A percentile compares a stretch with the other conserved stretches of the same genome.
Conservation (phyloP, 2,329 filamentous ascomycete genomes). For the Phialophora chinensis region DNA sequence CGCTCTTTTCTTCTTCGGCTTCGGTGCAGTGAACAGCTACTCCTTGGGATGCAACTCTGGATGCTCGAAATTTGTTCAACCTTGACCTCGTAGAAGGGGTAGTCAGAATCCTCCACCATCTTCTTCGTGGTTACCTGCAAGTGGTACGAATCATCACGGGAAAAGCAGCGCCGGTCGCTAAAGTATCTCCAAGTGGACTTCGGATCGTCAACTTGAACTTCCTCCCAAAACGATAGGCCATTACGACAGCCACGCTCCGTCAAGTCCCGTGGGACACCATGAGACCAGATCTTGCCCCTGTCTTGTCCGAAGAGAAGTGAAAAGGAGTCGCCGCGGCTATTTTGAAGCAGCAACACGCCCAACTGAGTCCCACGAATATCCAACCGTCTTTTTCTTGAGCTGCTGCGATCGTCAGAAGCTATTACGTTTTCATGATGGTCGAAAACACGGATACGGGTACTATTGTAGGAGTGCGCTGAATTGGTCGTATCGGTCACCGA, state of each 20-base stretch:
- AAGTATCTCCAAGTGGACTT: neutral
- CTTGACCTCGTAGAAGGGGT: too few relatives aligned
- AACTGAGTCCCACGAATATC: neutral
- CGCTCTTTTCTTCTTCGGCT: too few relatives aligned
- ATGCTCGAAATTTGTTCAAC: too few relatives aligned
- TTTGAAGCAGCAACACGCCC: neutral
- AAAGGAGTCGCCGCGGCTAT: neutral
- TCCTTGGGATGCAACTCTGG: too few relatives aligned
- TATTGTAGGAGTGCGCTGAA: too few relatives aligned
- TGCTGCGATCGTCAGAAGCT: neutral
- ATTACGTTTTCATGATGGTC: neutral
- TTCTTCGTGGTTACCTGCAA: neutral
- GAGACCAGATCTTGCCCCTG: neutral
- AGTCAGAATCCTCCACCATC: rapidly evolving
- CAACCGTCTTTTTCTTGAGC: neutral
- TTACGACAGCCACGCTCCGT: neutral
- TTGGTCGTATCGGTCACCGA: too few relatives aligned
- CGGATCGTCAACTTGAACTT: neutral
- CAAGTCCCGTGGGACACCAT: neutral
- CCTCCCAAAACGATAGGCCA: neutral
- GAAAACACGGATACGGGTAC: neutral
- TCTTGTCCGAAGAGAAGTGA: neutral
- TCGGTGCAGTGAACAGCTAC: too few relatives aligned
- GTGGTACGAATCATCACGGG: neutral
- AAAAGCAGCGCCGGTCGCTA: neutral